Evolutionary conservation across 352 stramenopile species (phyloP).

Genomic region (Phytophthora idaei): DNA sequence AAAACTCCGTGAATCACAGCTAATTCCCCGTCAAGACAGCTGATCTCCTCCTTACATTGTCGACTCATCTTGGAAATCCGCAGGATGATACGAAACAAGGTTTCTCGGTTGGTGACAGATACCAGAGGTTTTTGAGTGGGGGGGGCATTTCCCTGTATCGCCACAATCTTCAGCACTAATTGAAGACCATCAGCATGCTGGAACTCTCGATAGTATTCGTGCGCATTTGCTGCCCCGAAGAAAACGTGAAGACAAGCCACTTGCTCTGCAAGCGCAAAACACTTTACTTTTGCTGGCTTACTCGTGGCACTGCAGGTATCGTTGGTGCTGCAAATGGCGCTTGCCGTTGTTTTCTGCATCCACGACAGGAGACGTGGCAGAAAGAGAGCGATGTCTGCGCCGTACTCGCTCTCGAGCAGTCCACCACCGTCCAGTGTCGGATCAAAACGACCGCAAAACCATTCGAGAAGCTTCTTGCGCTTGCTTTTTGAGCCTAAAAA

Average conservation of each 20-base stretch:
- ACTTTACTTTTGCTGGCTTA: conserved; percentile 15
- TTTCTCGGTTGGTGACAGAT: conserved; percentile 30
- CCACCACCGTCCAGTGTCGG: conserved; percentile 17
- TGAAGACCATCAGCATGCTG: conserved; percentile 55
- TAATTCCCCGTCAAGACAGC: conserved; percentile 46
- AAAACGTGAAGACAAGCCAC: conserved; percentile 59
- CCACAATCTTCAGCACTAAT: conserved; percentile 51
- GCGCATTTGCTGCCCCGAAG: conserved; percentile 41
- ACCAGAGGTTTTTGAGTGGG: conserved; percentile 23
- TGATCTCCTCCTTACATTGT: conserved; percentile 55
- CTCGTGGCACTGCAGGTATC: conserved; percentile 8
- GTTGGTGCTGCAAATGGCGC: conserved; percentile 4
- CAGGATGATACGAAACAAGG: conserved; percentile 46
- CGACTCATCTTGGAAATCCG: conserved; percentile 50
- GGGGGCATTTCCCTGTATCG: conserved; percentile 16
- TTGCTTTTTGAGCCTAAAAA: conserved; percentile 50
- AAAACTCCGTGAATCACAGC: conserved; percentile 50
- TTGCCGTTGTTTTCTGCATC: conserved; percentile 58
- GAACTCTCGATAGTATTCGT: conserved; percentile 57
- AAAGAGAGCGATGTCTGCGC: conserved; percentile 54
- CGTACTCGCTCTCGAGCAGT: conserved; percentile 51
- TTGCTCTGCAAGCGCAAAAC: conserved; percentile 50
- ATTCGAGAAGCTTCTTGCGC: conserved; percentile 62
- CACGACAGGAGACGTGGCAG: conserved; percentile 66
- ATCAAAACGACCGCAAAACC: conserved; percentile 46